Conservation (phyloP, 805 yeast genomes). For the Zygotorulaspora danielsina region DNA sequence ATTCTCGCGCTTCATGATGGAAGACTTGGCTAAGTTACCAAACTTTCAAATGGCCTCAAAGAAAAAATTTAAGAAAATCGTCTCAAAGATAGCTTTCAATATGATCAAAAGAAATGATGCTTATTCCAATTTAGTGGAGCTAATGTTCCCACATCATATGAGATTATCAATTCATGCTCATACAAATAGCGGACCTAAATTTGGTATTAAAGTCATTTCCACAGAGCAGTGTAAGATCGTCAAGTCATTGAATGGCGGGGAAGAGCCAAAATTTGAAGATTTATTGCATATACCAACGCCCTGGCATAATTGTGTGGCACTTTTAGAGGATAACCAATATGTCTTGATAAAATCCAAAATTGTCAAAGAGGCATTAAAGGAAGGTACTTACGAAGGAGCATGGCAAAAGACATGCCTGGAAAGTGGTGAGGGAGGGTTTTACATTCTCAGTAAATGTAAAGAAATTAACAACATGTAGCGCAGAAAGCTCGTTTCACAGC, state of each 20-base stretch:
- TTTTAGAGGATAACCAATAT: conserved; percentile 34
- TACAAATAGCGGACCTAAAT: conserved; percentile 55
- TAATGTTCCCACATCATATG: conserved; percentile 55
- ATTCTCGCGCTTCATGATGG: conserved; percentile 55
- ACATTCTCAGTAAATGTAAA: conserved; percentile 6
- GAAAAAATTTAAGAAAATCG: conserved; percentile 47
- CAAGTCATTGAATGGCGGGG: conserved; percentile 37
- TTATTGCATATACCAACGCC: conserved; percentile 62
- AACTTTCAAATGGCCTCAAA: conserved; percentile 39
- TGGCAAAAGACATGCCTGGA: conserved; percentile 36
- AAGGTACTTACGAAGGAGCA: conserved; percentile 35
- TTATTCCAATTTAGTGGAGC: conserved; percentile 57
- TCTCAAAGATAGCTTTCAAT: conserved; percentile 54
- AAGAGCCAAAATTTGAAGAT: conserved; percentile 47
- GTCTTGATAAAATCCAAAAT: conserved; percentile 38
- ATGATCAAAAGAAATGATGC: conserved; percentile 65
- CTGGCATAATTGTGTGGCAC: conserved; percentile 56
- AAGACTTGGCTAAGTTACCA: conserved; percentile 47
- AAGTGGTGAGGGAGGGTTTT: conserved; percentile 38
- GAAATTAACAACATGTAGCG: not conserved
- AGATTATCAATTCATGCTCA: conserved; percentile 62
- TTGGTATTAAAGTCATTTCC: conserved; percentile 49
- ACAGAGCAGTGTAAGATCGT: conserved; percentile 44
- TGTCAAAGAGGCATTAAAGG: conserved; percentile 36
- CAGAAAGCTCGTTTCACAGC: not conserved